Percentiles rank a stretch among this genome's conserved stretches.
These are phyloP conservation scores for Funneliformis mosseae DNA, from an alignment of 192 early-diverging fungal genomes.

Conservation along the genomic window DNA sequence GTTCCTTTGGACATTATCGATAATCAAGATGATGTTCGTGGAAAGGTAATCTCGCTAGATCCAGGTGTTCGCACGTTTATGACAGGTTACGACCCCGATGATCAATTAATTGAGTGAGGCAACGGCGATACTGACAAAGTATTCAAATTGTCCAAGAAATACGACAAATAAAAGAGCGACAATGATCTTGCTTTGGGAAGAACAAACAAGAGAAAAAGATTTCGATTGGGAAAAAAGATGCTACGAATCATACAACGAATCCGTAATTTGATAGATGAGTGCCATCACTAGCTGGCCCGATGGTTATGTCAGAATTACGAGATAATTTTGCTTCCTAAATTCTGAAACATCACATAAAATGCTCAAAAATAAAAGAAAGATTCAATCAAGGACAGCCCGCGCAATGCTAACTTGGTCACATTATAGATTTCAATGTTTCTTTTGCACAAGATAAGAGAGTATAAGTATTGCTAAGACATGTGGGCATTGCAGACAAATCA, in stretches of 20 bases:
- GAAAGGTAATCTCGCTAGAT: no score
- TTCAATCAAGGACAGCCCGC: neutral
- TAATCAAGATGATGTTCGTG: no score
- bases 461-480: neutral
- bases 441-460: neutral
- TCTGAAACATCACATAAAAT: neutral
- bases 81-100: no score
- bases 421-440: constrained; percentile 13
- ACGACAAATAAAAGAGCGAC: no score
- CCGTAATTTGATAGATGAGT: neutral
- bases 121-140: no score
- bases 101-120: no score
- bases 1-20: no score
- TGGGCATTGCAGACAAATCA: neutral
- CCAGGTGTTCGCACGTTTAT: no score
- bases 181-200: neutral
- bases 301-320: neutral
- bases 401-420: neutral
- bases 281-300: neutral
- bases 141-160: no score
- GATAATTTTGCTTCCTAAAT: neutral
- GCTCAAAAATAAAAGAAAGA: neutral
- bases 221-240: constrained; percentile 7
- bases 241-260: neutral
- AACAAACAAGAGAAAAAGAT: constrained; percentile 13